Percentiles rank a stretch among this genome's conserved stretches.
Evolutionary conservation across 1,284 basidiomycete genomes (phyloP).

Genomic region (Cryptococcus wingfieldii): DNA sequence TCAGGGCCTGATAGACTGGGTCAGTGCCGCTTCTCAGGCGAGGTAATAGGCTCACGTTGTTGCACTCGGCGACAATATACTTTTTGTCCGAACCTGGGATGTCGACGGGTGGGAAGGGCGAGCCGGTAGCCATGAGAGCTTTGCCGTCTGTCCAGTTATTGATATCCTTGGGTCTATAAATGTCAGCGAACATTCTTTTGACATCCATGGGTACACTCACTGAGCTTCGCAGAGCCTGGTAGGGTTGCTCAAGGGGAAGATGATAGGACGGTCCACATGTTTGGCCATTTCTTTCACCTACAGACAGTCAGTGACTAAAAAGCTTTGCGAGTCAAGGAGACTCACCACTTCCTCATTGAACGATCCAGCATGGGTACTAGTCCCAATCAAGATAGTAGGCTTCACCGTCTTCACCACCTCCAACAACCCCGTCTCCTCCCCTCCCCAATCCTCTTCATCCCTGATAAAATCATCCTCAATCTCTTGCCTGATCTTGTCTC

Average conservation of each 20-base stretch:
- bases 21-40: not conserved
- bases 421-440: slow-evolving; percentile 56
- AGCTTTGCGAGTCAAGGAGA: not conserved
- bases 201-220: slow-evolving; percentile 16
- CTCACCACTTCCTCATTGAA: slow-evolving; percentile 66
- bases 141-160: slow-evolving; percentile 71
- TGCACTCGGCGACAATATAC: slow-evolving; percentile 51
- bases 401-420: slow-evolving; percentile 66
- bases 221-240: slow-evolving; percentile 66
- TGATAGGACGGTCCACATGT: slow-evolving; percentile 66
- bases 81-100: slow-evolving; percentile 56
- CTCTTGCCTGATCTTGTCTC: slow-evolving; percentile 55
- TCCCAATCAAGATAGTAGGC: slow-evolving; percentile 73
- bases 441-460: slow-evolving; percentile 46
- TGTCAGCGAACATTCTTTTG: not conserved
- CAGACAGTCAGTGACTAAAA: not conserved
- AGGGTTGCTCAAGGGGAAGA: slow-evolving; percentile 75
- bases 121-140: slow-evolving; percentile 73
- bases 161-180: slow-evolving; percentile 53
- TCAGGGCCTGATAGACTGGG: slow-evolving; percentile 55
- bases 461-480: slow-evolving; percentile 58
- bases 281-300: slow-evolving; percentile 62
- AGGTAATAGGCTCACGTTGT: slow-evolving; percentile 25
- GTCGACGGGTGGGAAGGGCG: slow-evolving; percentile 72
- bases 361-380: slow-evolving; percentile 71